A percentile compares a stretch with the other conserved stretches of the same genome.
phyloP scores from a whole-genome alignment of 2,329 filamentous ascomycete genomes.

The Xylariaceae sp. region DNA sequence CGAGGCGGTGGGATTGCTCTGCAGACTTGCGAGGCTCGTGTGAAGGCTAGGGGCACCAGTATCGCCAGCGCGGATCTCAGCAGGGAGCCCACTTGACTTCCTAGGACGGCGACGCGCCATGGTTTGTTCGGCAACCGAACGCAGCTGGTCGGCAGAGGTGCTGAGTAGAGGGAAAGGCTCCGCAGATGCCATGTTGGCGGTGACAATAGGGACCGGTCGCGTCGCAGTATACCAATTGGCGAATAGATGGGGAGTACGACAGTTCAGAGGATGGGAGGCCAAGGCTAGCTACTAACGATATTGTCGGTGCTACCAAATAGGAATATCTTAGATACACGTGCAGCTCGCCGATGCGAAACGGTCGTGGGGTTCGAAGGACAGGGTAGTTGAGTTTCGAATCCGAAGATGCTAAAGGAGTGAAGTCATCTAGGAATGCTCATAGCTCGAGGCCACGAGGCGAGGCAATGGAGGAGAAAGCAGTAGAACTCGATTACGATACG shows the following conservation, averaged over 20 bases:
- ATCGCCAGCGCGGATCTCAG: slow-evolving; percentile 60
- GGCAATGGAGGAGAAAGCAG: slow-evolving; percentile 3
- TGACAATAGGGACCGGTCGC: slow-evolving; percentile 5
- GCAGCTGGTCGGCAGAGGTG: slow-evolving; percentile 56
- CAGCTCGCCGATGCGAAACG: background rate
- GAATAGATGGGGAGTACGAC: background rate
- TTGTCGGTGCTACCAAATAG: no score
- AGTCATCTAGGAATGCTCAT: slow-evolving; percentile 33
- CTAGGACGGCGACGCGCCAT: slow-evolving; percentile 53
- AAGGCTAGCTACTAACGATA: no score
- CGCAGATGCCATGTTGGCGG: slow-evolving; percentile 49
- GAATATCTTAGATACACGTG: no score
- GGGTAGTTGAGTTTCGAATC: background rate
- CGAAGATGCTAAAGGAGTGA: slow-evolving; percentile 40
- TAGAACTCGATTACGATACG: background rate
- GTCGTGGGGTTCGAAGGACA: background rate
- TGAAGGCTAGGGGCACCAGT: slow-evolving; percentile 61
- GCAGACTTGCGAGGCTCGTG: slow-evolving; percentile 56
- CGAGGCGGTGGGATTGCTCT: slow-evolving; percentile 27
- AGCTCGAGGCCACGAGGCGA: slow-evolving; percentile 14
- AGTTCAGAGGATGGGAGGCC: background rate
- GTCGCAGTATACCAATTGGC: no score
- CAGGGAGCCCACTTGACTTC: slow-evolving; percentile 62
- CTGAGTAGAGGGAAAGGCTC: slow-evolving; percentile 64
- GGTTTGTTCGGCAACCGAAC: slow-evolving; percentile 45